phyloP scores from a whole-genome alignment of 768 basidiomycete genomes.

The Tricholoma hemisulphureum region DNA sequence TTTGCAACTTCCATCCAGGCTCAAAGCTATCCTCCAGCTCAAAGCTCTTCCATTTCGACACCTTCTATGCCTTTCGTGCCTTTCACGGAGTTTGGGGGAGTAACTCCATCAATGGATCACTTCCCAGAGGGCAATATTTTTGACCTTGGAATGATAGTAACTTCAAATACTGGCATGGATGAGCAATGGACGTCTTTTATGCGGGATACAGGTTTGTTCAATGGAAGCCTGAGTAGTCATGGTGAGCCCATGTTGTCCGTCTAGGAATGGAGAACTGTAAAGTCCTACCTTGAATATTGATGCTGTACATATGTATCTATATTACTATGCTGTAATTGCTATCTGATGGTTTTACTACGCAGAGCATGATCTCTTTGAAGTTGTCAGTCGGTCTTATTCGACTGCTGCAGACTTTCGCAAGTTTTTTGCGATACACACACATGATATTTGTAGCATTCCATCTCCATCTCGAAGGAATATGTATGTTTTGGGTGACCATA shows the following conservation, averaged over 20 bases:
- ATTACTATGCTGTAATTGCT: no score
- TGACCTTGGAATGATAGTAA: constrained; percentile 42
- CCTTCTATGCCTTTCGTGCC: constrained; percentile 6
- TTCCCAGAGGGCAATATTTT: not conserved
- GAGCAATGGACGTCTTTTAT: constrained; percentile 69
- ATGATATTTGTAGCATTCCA: no score
- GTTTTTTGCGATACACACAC: no score
- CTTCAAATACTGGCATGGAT: constrained; percentile 43
- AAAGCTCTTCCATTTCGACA: constrained; percentile 1
- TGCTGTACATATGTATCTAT: no score
- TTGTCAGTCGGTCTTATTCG: no score
- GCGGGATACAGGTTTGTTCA: constrained; percentile 57
- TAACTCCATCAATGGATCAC: not conserved
- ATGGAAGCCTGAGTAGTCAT: constrained; percentile 23
- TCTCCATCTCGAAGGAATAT: no score
- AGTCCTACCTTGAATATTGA: no score
- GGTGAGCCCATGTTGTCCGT: not conserved
- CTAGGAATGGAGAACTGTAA: no score
- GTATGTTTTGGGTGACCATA: no score
- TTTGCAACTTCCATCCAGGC: not conserved
- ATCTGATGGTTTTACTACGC: no score
- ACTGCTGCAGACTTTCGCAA: no score
- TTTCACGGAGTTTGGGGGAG: not conserved
- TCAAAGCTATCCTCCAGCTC: not conserved
- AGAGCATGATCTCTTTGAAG: no score